Percentiles rank a stretch among this genome's conserved stretches.
Evolutionary conservation across 352 stramenopile species (phyloP).

Genomic region (Phytopythium oedochilum): DNA sequence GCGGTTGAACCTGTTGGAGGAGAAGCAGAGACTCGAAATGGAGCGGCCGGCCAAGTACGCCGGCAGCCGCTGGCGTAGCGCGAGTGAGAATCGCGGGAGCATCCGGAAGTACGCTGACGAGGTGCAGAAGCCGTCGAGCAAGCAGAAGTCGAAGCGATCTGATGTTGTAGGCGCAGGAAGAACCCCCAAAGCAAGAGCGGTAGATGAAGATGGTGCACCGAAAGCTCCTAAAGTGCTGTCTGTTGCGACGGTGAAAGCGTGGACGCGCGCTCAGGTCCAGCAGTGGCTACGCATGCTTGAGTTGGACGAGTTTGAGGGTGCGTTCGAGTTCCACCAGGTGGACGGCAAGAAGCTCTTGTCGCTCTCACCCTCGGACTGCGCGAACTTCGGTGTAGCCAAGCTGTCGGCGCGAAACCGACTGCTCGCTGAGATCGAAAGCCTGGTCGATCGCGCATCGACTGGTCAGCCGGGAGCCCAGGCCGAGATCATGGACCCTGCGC

Average conservation of each 20-base stretch:
- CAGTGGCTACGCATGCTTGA: constrained; percentile 58
- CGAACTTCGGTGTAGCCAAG: constrained; percentile 46
- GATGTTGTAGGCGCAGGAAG: constrained; percentile 1
- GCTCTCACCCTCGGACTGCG: constrained; percentile 39
- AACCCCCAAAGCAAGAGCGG: not conserved
- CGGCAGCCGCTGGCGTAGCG: constrained; percentile 71
- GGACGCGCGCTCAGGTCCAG: constrained; percentile 49
- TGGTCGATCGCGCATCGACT: constrained; percentile 13
- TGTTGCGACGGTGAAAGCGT: constrained; percentile 33
- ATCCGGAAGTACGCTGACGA: constrained; percentile 69
- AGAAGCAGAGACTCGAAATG: constrained; percentile 56
- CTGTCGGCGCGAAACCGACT: constrained; percentile 59
- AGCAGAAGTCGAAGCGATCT: constrained; percentile 16
- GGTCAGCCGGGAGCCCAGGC: not conserved
- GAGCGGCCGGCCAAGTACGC: constrained; percentile 53
- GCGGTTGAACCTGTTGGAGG: constrained; percentile 50
- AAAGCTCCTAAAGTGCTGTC: constrained; percentile 24
- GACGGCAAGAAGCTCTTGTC: constrained; percentile 39
- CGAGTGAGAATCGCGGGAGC: constrained; percentile 65
- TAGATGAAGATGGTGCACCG: not conserved
- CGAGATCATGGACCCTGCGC: constrained; percentile 60
- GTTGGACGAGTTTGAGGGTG: constrained; percentile 55
- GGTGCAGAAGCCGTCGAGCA: constrained; percentile 27
- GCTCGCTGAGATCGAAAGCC: constrained; percentile 42
- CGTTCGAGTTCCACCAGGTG: constrained; percentile 82